Base-by-base conservation (phyloP, 768 basidiomycete genomes). In the Lactifluus volemus region DNA sequence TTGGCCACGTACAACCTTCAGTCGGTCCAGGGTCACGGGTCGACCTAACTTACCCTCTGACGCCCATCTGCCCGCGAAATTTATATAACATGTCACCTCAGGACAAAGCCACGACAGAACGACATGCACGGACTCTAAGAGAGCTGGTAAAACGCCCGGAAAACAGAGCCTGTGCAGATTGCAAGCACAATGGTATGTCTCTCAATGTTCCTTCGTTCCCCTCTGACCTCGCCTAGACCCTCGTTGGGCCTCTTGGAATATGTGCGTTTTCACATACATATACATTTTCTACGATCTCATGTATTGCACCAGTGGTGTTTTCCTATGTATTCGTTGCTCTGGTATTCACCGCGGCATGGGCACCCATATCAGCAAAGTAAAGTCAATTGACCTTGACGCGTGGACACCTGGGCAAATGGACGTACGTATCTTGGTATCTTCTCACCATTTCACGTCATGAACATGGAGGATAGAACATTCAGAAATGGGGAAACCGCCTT, bases 391-490 rank as follows among this genome's bases (percentile, higher is more conserved):
- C 75, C 84, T 99, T 56, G 96, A 99, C 68, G 84, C 89, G 17
- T 99, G 96, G 96, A 96, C 92, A 8, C 92, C 92, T 3, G 94
- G 98, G 64, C 96, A 99, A 75, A 95, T 99, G 89, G 84, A 86
- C 76, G 94, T 93, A 67, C 29, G 42, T 58, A 57, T 52, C 47
- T 61, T 34, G 17, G 45, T 51, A 17, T 58, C 29, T 44, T 48
- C 17, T 30, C 61, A 25, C 30, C 5, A 21, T 38, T 56, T 49
- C 51, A 15, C 10, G 42, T 45, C 29, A 19, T 49, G 32, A n/a
- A 48, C 19, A 34, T 48, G 19, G 32, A 44, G 48, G 42, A 36
- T 58, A 89, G 86, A 84, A 85, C 1, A 86, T 98, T 55, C 85
- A 90, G 71, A 90, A 88, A 71, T 99, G 96, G 96, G 96, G 96